Base-by-base conservation (phyloP, 768 basidiomycete genomes). In the Russula earlei region DNA sequence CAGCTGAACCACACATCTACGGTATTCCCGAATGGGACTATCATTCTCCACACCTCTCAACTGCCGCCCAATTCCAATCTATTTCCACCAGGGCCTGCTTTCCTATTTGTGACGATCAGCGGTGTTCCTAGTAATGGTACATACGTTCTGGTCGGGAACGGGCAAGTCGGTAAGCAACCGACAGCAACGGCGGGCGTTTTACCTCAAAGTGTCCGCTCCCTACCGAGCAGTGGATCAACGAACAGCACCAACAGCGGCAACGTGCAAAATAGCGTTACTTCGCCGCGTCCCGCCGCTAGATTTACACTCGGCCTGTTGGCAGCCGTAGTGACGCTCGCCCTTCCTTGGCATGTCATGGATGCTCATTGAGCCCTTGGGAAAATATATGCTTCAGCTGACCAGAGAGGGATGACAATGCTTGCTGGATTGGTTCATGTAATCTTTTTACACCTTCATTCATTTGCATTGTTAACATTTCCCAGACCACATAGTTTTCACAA, bases 1-100 rank as follows among this genome's bases (percentile, higher is more conserved):
- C 83, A 94, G 71, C 80, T 96, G 52, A 85, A 93, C 68, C 86
- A 79, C 64, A 87, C 92, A 0, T 95, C 84, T 72, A 86, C 82
- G 0, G 86, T 91, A 54, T 81, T 88, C 66, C 68, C 65, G 17
- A 82, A 92, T 60, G 85, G 87, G n/a, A 81, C 84, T 17, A 83
- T 90, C 61, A 80, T 77, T 9, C 71, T 96, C 3, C 85, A 94
- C 68, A 86, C 90, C 44, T 71, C 85, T 1, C 93, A 94, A 67
- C 76, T 82, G 7, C 91, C 90, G 0, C 87, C 91, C 0, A 91
- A 88, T 70, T 74, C 93, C 10, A 85, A 88, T 66, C 63, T 97
- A 64, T 79, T 96, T 74, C 84, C 87, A 64, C 94, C 95, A 5
- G 94, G 94, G 5, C 93, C 94, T 8, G 87, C 80, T 0, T 73